Evolutionary conservation across 2,329 filamentous ascomycete genomes (phyloP), one percentile per base, ranked within the genome.

Genomic region (Diaporthe ampelina): DNA sequence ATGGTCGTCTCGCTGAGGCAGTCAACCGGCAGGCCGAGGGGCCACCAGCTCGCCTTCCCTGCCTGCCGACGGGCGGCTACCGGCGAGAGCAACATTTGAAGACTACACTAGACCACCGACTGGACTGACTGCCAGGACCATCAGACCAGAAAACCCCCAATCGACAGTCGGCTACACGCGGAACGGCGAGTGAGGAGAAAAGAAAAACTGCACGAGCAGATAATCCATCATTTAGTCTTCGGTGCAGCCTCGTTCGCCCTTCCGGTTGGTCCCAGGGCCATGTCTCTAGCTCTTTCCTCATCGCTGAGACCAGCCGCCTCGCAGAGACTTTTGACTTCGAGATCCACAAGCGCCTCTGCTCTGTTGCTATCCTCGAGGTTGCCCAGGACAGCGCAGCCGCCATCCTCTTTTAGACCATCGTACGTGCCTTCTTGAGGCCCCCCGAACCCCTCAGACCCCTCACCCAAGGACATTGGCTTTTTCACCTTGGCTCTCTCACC

Each of bases 231-330:
- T 40, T 72, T 24, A 35, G 37, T 74, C 37, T 50, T 57, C 50
- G 29, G 43, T 48, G 35, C 69, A 50, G 26, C 69, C 48, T 72
- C 45, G 45, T 37, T 26, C 45, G 43, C 7, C 26, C 45, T 50
- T 50, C 40, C 29, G 50, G 26, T 59, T 58, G 26, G 40, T 57
- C 68, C 52, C 45, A 65, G 65, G 67, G 68, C 58, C 65, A 76
- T 76, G 74, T 76, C 74, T 73, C 50, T 74, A 59, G 72, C 74
- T 65, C 72, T 74, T 40, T 67, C 61, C 19, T 72, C 57, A 32
- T 74, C 74, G 57, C 21, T 74, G 74, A 72, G 72, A 72, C 58
- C 72, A 54, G 74, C 72, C 40, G 69, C 73, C 56, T 73, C 70
- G 72, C 74, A 72, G 37, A 72, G 69, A 59, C 74, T 72, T 52